Conservation (phyloP, 129 eudicot genomes). For the Artemisia annua region DNA sequence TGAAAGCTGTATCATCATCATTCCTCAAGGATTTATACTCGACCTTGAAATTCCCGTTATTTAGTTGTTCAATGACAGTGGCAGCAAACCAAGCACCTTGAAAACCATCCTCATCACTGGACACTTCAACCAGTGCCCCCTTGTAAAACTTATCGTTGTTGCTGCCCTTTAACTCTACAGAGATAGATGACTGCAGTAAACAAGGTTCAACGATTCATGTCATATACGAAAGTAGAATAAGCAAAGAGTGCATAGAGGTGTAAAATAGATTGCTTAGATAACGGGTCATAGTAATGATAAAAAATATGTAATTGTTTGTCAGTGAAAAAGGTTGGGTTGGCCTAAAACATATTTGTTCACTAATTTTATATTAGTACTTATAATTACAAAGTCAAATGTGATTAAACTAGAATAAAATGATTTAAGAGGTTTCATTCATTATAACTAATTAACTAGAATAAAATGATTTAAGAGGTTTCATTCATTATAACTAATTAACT, state of each 20-base stretch:
- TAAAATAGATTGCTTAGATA: background rate
- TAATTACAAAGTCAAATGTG: too few species aligned
- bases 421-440: background rate
- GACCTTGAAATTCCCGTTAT: conserved; percentile 37
- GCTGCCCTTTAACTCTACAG: conserved; percentile 24
- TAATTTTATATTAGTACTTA: background rate
- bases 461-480: background rate
- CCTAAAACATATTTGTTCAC: background rate
- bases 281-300: background rate
- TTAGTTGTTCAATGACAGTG: conserved; percentile 42
- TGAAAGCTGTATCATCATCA: conserved; percentile 56
- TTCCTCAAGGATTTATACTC: conserved; percentile 58
- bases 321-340: background rate
- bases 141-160: conserved; percentile 31
- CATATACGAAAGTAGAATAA: background rate
- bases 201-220: background rate
- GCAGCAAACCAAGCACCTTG: conserved; percentile 91
- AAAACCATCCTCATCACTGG: conserved; percentile 76
- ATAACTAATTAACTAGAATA: background rate
- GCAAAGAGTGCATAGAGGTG: background rate
- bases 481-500: background rate
- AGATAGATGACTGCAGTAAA: conserved; percentile 27
- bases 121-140: conserved; percentile 66
- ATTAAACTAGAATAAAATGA: background rate
- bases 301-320: background rate